Conservation (phyloP, 805 yeast genomes). For the Yamadazyma insecticola region DNA sequence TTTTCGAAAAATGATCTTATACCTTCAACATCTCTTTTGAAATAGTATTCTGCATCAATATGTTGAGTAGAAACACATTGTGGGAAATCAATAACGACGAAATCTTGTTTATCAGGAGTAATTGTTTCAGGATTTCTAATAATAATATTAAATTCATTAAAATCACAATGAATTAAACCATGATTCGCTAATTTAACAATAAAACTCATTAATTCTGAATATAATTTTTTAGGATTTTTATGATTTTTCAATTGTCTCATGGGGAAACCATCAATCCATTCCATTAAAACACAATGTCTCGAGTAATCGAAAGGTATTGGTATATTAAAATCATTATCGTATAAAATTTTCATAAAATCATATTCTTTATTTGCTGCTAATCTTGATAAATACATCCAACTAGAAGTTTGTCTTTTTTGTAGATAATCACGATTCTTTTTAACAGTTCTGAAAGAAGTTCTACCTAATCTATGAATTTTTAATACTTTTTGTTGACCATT, state of each 20-base stretch:
- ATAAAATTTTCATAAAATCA: conserved; percentile 75
- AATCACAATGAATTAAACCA: conserved; percentile 96
- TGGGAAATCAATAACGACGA: conserved; percentile 95
- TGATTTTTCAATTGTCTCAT: conserved; percentile 80
- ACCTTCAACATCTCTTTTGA: conserved; percentile 91
- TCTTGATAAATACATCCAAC: conserved; percentile 90
- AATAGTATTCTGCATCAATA: conserved; percentile 79
- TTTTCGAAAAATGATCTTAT: conserved; percentile 76
- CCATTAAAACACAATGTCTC: conserved; percentile 92
- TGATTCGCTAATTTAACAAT: conserved; percentile 77
- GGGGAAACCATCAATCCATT: conserved; percentile 81
- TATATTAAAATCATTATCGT: conserved; percentile 73
- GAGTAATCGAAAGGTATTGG: conserved; percentile 88
- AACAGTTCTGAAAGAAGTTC: conserved; percentile 89
- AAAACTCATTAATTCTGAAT: conserved; percentile 82
- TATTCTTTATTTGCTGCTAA: conserved; percentile 92
- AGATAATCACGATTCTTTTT: conserved; percentile 92
- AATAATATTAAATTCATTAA: conserved; percentile 94
- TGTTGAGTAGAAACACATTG: conserved; percentile 95
- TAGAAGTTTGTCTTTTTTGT: conserved; percentile 64
- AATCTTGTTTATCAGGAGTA: conserved; percentile 53
- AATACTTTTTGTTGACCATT: conserved; percentile 64
- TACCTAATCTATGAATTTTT: conserved; percentile 89
- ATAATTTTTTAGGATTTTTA: conserved; percentile 62
- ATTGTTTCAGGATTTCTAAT: conserved; percentile 58